A percentile compares a stretch with the other conserved stretches of the same genome.
phyloP scores from a whole-genome alignment of 139 green algal species.

The Gonium pectorale region DNA sequence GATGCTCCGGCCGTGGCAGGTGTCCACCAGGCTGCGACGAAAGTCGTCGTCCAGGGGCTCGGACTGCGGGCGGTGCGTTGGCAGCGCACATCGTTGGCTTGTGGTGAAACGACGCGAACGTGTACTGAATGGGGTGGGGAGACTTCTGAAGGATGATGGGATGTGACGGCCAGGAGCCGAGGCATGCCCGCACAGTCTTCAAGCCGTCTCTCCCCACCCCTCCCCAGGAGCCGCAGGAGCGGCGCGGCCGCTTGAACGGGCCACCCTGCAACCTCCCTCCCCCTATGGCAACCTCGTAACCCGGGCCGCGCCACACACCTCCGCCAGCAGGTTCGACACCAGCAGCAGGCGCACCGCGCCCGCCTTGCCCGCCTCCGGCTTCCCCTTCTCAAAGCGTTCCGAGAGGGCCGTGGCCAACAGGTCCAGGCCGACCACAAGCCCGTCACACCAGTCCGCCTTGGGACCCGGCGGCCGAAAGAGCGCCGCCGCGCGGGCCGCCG shows the following conservation, averaged over 20 bases:
- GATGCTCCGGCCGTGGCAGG: neutral
- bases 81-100: neutral
- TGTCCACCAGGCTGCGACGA: neutral
- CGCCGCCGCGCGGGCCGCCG: neutral
- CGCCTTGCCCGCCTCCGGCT: constrained; percentile 12
- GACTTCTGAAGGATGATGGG: no score
- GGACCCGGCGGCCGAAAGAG: constrained; percentile 5
- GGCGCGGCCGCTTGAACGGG: no score
- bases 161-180: no score
- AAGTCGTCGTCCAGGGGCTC: constrained; percentile 34
- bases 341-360: neutral
- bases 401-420: neutral
- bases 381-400: neutral
- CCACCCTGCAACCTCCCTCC: no score
- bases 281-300: no score
- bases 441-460: constrained; percentile 12
- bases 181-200: no score
- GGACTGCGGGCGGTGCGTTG: neutral
- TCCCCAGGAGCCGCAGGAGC: no score
- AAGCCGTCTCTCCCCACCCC: no score
- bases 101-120: no score
- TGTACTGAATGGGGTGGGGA: no score
- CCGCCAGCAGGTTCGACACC: constrained; percentile 31
- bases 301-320: no score
- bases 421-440: constrained; percentile 30